Base-by-base conservation (phyloP, 352 stramenopile genomes). In the Phytophthora pseudosyringae region DNA sequence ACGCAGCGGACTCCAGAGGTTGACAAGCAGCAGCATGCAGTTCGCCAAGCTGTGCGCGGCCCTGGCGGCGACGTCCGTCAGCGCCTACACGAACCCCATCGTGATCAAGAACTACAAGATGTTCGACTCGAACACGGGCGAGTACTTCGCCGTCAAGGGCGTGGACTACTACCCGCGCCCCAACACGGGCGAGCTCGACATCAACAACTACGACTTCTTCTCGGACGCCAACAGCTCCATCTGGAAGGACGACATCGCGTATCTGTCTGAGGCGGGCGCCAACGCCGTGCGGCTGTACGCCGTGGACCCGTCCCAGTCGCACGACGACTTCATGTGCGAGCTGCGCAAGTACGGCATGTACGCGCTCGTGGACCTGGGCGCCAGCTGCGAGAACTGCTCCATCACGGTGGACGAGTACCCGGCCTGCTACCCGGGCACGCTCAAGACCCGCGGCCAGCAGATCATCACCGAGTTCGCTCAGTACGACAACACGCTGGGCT, bases 261-360 rank as follows among this genome's bases (percentile, higher is more conserved):
- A 92, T 12, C 69, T 97, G 10, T 65, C 80, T 3, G 71, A 64
- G 8, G 46, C 90, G 0, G 86, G 86, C 0, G 80, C 90, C 5
- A 97, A 97, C 50, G 76, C 84, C 11, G 66, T 97, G 8, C 81
- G 89, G 3, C 29, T 97, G 4, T 97, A 97, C 48, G 79, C 86
- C 3, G 86, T 97, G 3, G 83, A 97, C 55, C 86, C 89, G 5
- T 78, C 69, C n/a, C 65, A 93, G 61, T 88, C 78, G n/a, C 90
- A 97, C 64, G 82, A 93, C 66, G 67, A 73, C 18, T 97, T 97
- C 66, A 97, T 97, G 90, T 96, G 86, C 50, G 86, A 82, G 5
- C 47, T 95, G 8, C 66, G 78, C 4, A 38, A 73, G 12, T 69
- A 82, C 11, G 90, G 90, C n/a, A 95, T 97, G 60, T 92, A 94